Conservation (phyloP, 306 rosid genomes). For the Cotoneaster glaucophyllus region DNA sequence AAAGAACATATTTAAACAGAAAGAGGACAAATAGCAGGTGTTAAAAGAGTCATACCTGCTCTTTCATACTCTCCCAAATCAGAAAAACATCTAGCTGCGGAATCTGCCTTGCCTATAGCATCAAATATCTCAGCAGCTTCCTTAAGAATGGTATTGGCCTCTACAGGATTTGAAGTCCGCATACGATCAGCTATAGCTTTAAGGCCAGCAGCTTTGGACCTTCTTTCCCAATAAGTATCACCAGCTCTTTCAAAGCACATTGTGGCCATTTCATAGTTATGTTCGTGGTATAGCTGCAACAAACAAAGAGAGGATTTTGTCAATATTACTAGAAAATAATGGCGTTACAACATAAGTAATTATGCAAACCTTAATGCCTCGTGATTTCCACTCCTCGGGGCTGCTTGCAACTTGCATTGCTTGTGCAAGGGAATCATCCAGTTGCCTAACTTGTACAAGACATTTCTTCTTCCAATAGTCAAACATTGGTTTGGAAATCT, state of each 20-base stretch:
- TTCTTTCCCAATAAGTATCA: constrained; percentile 65
- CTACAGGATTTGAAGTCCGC: constrained; percentile 28
- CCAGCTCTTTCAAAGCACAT: constrained; percentile 73
- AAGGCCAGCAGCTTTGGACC: constrained; percentile 63
- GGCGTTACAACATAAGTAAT: background rate
- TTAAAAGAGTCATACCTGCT: constrained; percentile 41
- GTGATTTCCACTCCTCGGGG: constrained; percentile 63
- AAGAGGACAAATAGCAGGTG: background rate
- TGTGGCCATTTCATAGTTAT: constrained; percentile 65
- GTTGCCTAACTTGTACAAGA: constrained; percentile 45
- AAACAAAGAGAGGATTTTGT: background rate
- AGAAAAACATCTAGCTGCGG: constrained; percentile 58
- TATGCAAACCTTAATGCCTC: constrained; percentile 58
- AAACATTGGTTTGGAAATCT: background rate
- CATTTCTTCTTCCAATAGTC: background rate
- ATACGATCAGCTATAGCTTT: constrained; percentile 45
- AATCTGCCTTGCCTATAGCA: constrained; percentile 50
- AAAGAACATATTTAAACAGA: no score
- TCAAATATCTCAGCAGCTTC: constrained; percentile 72
- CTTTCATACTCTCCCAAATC: constrained; percentile 63
- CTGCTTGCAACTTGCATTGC: constrained; percentile 74
- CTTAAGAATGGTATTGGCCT: constrained; percentile 49
- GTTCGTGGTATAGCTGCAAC: constrained; percentile 51
- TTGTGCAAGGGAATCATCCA: constrained; percentile 67
- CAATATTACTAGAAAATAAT: background rate